Evolutionary conservation across 176 grass and related monocot species (phyloP).

Genomic region (Cenchrus purpureus): DNA sequence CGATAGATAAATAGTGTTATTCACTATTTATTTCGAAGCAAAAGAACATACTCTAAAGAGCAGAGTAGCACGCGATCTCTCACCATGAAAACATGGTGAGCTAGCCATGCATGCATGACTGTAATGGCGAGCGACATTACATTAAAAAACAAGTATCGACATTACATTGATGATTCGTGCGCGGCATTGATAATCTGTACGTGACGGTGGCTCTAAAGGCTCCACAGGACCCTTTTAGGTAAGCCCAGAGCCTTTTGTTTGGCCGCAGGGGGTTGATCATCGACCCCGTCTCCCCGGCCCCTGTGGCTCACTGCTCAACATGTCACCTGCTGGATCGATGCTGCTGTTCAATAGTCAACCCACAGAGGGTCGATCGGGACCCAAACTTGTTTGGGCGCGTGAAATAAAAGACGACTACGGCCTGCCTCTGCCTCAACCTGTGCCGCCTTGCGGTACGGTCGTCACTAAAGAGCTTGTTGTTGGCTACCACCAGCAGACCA

Average conservation of each 20-base stretch:
- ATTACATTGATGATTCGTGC: constrained; percentile 10
- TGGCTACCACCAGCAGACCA: too few relatives aligned
- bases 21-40: too few relatives aligned
- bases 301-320: not conserved
- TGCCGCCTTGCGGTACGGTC: too few relatives aligned
- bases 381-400: not conserved
- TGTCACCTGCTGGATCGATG: not conserved
- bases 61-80: too few relatives aligned
- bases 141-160: not conserved
- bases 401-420: not conserved
- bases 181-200: constrained; percentile 35
- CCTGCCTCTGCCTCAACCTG: not conserved
- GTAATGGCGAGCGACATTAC: too few relatives aligned
- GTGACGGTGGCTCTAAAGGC: constrained; percentile 29
- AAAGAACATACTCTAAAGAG: too few relatives aligned
- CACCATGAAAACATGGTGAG: too few relatives aligned
- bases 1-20: too few relatives aligned
- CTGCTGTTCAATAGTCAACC: constrained; percentile 1
- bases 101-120: too few relatives aligned
- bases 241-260: constrained; percentile 44
- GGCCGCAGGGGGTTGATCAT: not conserved
- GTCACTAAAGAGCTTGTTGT: too few relatives aligned
- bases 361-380: not conserved
- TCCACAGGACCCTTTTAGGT: constrained; percentile 45
- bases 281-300: not conserved